These are phyloP conservation scores for Passalora sequoiae DNA, from an alignment of 2,329 filamentous ascomycete species.

Conservation along the genomic window DNA sequence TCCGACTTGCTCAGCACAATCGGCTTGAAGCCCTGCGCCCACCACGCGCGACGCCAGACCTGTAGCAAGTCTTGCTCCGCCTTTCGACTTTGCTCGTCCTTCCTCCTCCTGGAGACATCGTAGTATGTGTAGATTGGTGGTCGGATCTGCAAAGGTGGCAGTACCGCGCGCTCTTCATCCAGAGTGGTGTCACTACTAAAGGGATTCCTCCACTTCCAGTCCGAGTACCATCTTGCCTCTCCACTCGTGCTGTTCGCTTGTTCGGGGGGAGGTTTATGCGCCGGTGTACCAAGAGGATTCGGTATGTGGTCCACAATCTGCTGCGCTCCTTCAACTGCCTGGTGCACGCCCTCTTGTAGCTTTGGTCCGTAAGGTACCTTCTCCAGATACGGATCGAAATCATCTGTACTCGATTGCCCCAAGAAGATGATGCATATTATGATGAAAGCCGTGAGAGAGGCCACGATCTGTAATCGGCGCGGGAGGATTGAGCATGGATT, in stretches of 20 bases:
- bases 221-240: constrained; percentile 76
- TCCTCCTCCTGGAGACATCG: constrained; percentile 57
- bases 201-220: constrained; percentile 85
- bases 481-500: constrained; percentile 39
- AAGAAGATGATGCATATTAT: constrained; percentile 37
- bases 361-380: constrained; percentile 34
- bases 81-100: constrained; percentile 59
- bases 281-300: constrained; percentile 58
- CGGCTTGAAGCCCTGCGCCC: constrained; percentile 85
- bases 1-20: constrained; percentile 74
- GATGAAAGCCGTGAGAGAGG: constrained; percentile 35
- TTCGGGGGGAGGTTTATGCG: constrained; percentile 66
- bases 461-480: constrained; percentile 45
- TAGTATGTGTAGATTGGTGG: constrained; percentile 88
- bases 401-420: constrained; percentile 28
- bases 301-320: constrained; percentile 35
- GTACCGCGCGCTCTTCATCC: constrained; percentile 75
- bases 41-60: constrained; percentile 90
- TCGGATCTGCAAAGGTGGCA: constrained; percentile 68
- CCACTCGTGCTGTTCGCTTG: constrained; percentile 74
- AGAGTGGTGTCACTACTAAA: constrained; percentile 77
- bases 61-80: constrained; percentile 75
- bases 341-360: constrained; percentile 37
- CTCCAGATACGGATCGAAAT: constrained; percentile 26
- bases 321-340: constrained; percentile 35